These are phyloP conservation scores for Irpex rosettiformis DNA, from an alignment of 1,284 basidiomycete genomes.

Conservation along the genomic window DNA sequence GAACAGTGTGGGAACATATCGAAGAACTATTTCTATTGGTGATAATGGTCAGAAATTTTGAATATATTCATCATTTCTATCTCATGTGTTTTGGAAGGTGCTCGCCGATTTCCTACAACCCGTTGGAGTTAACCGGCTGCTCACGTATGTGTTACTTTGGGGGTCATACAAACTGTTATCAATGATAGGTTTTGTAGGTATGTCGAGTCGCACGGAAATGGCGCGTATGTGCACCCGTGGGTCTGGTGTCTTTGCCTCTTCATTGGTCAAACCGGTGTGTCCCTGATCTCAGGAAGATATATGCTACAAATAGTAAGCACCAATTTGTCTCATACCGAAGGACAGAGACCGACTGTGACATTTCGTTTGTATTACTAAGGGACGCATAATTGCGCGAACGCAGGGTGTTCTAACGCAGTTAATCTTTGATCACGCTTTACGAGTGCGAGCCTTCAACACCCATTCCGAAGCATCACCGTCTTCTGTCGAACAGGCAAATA, in stretches of 20 bases:
- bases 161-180: constrained; percentile 1
- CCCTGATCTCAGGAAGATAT: constrained; percentile 41
- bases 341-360: background rate
- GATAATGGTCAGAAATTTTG: constrained; percentile 12
- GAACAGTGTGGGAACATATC: constrained; percentile 21
- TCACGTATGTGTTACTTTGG: constrained; percentile 26
- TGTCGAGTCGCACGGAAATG: constrained; percentile 38
- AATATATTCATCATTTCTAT: background rate
- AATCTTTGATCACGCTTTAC: constrained; percentile 53
- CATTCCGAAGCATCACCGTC: constrained; percentile 15
- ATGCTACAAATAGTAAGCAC: constrained; percentile 40
- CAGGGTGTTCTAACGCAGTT: constrained; percentile 54
- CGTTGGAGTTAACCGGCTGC: constrained; percentile 42
- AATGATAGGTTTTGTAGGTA: constrained; percentile 28
- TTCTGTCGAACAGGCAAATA: constrained; percentile 1
- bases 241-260: constrained; percentile 66
- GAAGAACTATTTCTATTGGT: constrained; percentile 18
- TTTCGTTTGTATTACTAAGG: background rate
- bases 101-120: constrained; percentile 4
- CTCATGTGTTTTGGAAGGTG: background rate
- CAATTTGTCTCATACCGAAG: constrained; percentile 2
- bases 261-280: constrained; percentile 45
- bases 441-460: constrained; percentile 36
- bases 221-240: constrained; percentile 41
- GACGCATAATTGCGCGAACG: constrained; percentile 32